Conservation (phyloP, 2,329 filamentous ascomycete genomes). For the Ophiostoma piceae region DNA sequence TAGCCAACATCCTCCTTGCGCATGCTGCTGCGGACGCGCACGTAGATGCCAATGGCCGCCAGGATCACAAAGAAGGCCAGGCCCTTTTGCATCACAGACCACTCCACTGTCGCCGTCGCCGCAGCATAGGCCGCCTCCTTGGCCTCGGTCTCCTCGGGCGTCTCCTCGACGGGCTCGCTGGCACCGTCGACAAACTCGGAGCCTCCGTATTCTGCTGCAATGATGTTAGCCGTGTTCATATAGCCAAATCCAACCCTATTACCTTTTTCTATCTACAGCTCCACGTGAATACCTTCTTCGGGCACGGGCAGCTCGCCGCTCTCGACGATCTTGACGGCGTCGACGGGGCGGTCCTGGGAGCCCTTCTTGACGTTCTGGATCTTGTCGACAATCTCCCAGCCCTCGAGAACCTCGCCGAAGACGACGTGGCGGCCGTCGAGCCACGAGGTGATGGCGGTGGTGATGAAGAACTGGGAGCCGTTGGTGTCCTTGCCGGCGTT, state of each 20-base stretch:
- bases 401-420: slow-evolving; percentile 83
- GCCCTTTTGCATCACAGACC: slow-evolving; percentile 46
- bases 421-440: slow-evolving; percentile 81
- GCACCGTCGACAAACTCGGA: slow-evolving; percentile 3
- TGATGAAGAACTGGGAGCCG: slow-evolving; percentile 88
- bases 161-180: slow-evolving; percentile 14
- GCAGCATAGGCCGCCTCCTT: not conserved
- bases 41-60: slow-evolving; percentile 41
- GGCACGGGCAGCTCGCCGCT: slow-evolving; percentile 79
- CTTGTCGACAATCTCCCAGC: slow-evolving; percentile 72
- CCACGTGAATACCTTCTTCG: slow-evolving; percentile 87
- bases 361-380: slow-evolving; percentile 67
- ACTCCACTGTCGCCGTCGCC: slow-evolving; percentile 30
- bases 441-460: slow-evolving; percentile 76
- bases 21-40: slow-evolving; percentile 35
- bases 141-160: not conserved
- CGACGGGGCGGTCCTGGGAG: slow-evolving; percentile 61
- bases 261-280: slow-evolving; percentile 54
- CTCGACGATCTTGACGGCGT: slow-evolving; percentile 71
- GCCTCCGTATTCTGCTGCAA: not conserved
- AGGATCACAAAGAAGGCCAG: slow-evolving; percentile 47
- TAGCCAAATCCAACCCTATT: not conserved
- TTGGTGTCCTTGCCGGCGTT: slow-evolving; percentile 83
- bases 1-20: slow-evolving; percentile 36
- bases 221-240: not conserved